phyloP scores from a whole-genome alignment of 352 stramenopile species.

The Blastocystis sp. region DNA sequence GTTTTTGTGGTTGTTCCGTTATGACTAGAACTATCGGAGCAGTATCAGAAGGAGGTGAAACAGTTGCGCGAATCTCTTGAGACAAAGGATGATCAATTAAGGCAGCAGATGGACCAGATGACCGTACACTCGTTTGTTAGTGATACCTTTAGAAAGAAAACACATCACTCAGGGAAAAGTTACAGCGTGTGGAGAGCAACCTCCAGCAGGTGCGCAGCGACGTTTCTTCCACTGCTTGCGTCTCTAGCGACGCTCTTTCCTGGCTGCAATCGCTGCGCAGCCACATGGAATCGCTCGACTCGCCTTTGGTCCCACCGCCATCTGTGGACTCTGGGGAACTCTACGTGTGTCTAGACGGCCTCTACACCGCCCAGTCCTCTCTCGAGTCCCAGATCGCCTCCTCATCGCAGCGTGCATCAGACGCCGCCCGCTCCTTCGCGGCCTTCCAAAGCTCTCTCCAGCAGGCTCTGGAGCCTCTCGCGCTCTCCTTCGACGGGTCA shows the following conservation, averaged over 20 bases:
- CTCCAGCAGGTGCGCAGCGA: background rate
- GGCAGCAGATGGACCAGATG: background rate
- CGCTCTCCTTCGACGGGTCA: background rate
- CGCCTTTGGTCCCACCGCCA: background rate
- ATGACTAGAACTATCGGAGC: background rate
- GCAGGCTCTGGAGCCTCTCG: background rate
- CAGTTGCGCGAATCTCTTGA: background rate
- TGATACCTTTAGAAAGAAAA: background rate
- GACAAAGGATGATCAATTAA: background rate
- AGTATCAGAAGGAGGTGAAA: background rate
- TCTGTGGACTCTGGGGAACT: background rate
- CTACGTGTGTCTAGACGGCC: constrained; percentile 28
- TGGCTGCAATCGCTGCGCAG: background rate
- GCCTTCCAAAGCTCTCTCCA: background rate
- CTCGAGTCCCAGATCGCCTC: background rate
- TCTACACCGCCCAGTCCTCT: background rate
- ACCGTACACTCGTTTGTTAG: background rate
- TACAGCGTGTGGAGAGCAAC: background rate
- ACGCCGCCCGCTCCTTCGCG: background rate
- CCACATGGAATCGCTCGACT: background rate
- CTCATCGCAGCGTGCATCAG: background rate
- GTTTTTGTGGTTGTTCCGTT: background rate
- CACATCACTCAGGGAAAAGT: background rate
- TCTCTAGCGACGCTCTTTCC: background rate
- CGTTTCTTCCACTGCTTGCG: background rate